Conservation (phyloP, 768 basidiomycete genomes). For the Pulveroboletus sp. region DNA sequence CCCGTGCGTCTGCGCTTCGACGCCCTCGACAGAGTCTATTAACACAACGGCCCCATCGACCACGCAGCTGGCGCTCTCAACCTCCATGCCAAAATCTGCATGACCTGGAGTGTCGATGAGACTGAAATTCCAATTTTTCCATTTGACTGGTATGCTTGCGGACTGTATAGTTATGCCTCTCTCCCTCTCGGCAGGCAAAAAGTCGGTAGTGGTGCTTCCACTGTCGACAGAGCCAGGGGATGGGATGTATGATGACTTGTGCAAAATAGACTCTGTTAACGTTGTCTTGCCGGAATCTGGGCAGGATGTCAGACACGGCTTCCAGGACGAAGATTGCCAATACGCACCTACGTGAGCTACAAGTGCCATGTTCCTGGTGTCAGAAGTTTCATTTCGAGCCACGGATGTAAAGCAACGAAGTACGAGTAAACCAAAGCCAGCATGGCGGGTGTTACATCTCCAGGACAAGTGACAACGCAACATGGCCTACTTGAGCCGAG, state of each 20-base stretch:
- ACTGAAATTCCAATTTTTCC: constrained; percentile 83
- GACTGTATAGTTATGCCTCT: constrained; percentile 91
- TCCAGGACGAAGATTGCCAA: background rate
- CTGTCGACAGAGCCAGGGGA: constrained; percentile 81
- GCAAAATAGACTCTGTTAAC: constrained; percentile 80
- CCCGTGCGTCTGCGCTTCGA: constrained; percentile 85
- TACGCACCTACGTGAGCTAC: constrained; percentile 82
- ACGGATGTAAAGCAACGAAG: constrained; percentile 22
- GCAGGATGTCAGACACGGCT: constrained; percentile 6
- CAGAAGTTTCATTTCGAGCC: constrained; percentile 31
- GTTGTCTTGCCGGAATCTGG: constrained; percentile 89
- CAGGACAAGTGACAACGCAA: constrained; percentile 7
- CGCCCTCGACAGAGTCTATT: constrained; percentile 87
- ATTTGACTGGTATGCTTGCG: constrained; percentile 83
- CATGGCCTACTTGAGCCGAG: constrained; percentile 12
- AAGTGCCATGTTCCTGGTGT: constrained; percentile 73
- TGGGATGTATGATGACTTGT: constrained; percentile 67
- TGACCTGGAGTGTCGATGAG: constrained; percentile 90
- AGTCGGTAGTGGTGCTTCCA: constrained; percentile 88
- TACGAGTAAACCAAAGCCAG: background rate
- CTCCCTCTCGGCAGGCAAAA: constrained; percentile 83
- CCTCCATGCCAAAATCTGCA: constrained; percentile 96
- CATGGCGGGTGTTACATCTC: constrained; percentile 10
- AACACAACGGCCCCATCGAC: constrained; percentile 86
- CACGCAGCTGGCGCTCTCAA: constrained; percentile 87